phyloP scores from a whole-genome alignment of 805 yeast genomes.

The Lachancea cidri region DNA sequence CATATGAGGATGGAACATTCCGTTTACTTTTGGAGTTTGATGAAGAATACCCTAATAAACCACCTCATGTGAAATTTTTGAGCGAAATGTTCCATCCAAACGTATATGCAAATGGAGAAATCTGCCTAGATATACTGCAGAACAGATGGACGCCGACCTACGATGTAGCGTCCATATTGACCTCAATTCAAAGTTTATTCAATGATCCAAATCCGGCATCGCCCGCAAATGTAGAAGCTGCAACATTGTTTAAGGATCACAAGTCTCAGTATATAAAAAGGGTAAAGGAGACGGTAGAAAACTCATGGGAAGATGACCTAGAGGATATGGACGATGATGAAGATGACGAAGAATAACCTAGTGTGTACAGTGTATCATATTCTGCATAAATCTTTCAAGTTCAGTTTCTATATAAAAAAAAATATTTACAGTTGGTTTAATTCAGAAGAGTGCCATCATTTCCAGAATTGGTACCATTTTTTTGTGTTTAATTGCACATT shows the following conservation, averaged over 20 bases:
- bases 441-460: background rate
- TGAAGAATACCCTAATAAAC: slow-evolving; percentile 96
- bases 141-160: slow-evolving; percentile 98
- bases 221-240: slow-evolving; percentile 98
- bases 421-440: background rate
- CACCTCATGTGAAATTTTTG: slow-evolving; percentile 86
- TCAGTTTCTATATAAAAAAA: background rate
- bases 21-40: slow-evolving; percentile 81
- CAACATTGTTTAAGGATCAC: slow-evolving; percentile 91
- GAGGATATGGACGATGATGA: slow-evolving; percentile 36
- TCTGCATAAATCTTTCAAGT: background rate
- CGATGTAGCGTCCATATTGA: slow-evolving; percentile 91
- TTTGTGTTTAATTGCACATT: background rate
- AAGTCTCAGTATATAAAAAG: slow-evolving; percentile 86
- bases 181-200: slow-evolving; percentile 84
- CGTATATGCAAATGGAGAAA: slow-evolving; percentile 91
- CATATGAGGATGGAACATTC: slow-evolving; percentile 97
- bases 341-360: slow-evolving; percentile 31
- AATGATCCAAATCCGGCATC: slow-evolving; percentile 96
- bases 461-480: slow-evolving; percentile 5
- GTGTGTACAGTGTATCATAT: background rate
- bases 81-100: slow-evolving; percentile 98
- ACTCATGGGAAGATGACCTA: slow-evolving; percentile 84
- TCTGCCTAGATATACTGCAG: slow-evolving; percentile 92
- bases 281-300: slow-evolving; percentile 92